These are phyloP conservation scores for Penicillium occitanis DNA, from an alignment of 2,329 filamentous ascomycete species.

Conservation along the genomic window DNA sequence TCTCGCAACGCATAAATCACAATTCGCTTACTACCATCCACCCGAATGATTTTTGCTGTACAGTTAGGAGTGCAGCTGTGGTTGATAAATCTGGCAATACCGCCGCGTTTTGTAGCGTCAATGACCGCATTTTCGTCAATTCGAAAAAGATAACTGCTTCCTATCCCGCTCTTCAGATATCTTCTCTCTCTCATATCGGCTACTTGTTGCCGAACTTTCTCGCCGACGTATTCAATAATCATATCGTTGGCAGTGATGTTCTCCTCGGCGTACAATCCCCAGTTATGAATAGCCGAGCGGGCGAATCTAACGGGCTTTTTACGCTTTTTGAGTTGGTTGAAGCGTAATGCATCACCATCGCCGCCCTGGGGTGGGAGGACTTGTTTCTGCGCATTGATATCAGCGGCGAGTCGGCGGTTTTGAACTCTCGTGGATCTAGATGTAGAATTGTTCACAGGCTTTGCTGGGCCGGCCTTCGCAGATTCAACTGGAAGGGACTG, in stretches of 20 bases:
- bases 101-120: constrained; percentile 96
- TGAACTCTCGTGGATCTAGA: constrained; percentile 93
- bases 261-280: constrained; percentile 96
- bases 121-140: constrained; percentile 98
- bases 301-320: constrained; percentile 99
- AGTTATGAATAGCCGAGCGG: constrained; percentile 96
- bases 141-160: constrained; percentile 94
- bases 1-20: constrained; percentile 97
- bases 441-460: constrained; percentile 79
- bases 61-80: constrained; percentile 97
- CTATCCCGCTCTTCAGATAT: constrained; percentile 94
- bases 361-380: constrained; percentile 64
- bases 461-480: constrained; percentile 73
- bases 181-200: constrained; percentile 91
- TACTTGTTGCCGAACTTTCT: constrained; percentile 94
- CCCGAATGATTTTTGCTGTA: constrained; percentile 98
- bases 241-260: constrained; percentile 97
- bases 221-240: constrained; percentile 99
- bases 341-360: constrained; percentile 88
- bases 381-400: constrained; percentile 93
- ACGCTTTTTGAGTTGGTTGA: constrained; percentile 98
- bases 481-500: constrained; percentile 67
- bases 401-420: constrained; percentile 89
- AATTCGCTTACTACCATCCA: constrained; percentile 96
- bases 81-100: constrained; percentile 98